Base-by-base conservation (phyloP, 2,329 filamentous ascomycete species). In the Lecanicillium sp. region DNA sequence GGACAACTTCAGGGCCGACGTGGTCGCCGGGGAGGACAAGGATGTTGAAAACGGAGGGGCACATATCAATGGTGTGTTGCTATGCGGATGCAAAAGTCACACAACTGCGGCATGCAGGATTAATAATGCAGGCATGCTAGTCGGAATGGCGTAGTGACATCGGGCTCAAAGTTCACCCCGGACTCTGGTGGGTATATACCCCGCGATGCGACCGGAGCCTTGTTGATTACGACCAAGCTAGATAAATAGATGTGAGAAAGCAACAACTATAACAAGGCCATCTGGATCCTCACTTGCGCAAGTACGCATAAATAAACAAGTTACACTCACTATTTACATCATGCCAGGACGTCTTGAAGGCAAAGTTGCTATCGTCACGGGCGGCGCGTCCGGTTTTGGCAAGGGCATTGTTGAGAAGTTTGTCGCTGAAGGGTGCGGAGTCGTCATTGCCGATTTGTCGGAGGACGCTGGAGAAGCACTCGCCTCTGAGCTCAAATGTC, bases 301-400 rank as follows among this genome's bases (percentile, higher is more conserved):
- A n/a, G n/a, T n/a, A n/a, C n/a, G n/a, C n/a, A n/a, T n/a, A n/a
- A 44, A 15, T 30, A 32, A 40, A 15, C 37, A 35, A 37, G 35
- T 39, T 39, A 36, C 38, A 32, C 14, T 7, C 15, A 5, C 26
- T 14, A 38, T 46, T 46, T 15, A 27, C 21, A 29, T 30, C 24
- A 29, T 40, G 32, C 32, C 47, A 6, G 54, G 56, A 60, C 64
- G 70, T 48, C 62, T 73, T 7, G 51, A 67, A 44, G 65, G 64
- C 41, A 72, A 72, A 48, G 63, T 68, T 4, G 69, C 67, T 56
- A 67, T 73, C 51, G 60, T 72, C 51, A 72, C 66, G 51, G 78
- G 81, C 40, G 81, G 70, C 7, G 80, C 77, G 2, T 78, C 76
- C 10, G 82, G 82, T 2, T 86, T 86, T 54, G 81, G 81, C 47